Conservation (phyloP, 371 early-diverging fungal species). For the Circinella minor region DNA sequence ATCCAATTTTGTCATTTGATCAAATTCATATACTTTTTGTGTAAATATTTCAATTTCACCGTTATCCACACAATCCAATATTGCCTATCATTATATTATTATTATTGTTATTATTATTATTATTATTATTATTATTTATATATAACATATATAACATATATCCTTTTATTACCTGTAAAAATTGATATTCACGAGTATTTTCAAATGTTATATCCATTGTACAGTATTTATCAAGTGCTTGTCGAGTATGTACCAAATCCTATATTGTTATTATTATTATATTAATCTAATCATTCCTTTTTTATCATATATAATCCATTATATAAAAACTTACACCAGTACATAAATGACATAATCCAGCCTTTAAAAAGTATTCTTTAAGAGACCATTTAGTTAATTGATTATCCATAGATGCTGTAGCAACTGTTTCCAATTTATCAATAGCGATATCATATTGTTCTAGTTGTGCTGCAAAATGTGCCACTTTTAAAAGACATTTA, state of each 20-base stretch:
- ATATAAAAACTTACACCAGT: slow-evolving; percentile 51
- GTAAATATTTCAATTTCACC: slow-evolving; percentile 85
- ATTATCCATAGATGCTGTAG: slow-evolving; percentile 81
- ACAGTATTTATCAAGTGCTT: slow-evolving; percentile 79
- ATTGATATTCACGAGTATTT: slow-evolving; percentile 84
- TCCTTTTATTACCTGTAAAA: slow-evolving; percentile 61
- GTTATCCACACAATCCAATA: slow-evolving; percentile 77
- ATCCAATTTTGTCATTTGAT: slow-evolving; percentile 88
- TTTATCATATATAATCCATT: background rate
- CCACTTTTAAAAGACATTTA: slow-evolving; percentile 90
- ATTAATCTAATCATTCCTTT: background rate
- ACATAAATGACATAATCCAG: slow-evolving; percentile 87
- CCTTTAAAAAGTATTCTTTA: slow-evolving; percentile 94
- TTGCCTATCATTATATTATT: slow-evolving; percentile 38
- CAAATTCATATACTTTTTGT: slow-evolving; percentile 80
- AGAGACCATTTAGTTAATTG: slow-evolving; percentile 92
- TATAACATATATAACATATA: too few relatives aligned
- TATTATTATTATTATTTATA: too few relatives aligned
- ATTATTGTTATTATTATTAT: too few relatives aligned
- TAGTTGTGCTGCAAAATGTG: slow-evolving; percentile 88
- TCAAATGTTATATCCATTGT: slow-evolving; percentile 87
- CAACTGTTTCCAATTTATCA: slow-evolving; percentile 86
- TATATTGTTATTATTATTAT: slow-evolving; percentile 21
- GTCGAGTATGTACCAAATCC: slow-evolving; percentile 76
- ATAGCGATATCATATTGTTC: slow-evolving; percentile 88